phyloP scores from a whole-genome alignment of 2,329 filamentous ascomycete species.

The Fusarium longipes region DNA sequence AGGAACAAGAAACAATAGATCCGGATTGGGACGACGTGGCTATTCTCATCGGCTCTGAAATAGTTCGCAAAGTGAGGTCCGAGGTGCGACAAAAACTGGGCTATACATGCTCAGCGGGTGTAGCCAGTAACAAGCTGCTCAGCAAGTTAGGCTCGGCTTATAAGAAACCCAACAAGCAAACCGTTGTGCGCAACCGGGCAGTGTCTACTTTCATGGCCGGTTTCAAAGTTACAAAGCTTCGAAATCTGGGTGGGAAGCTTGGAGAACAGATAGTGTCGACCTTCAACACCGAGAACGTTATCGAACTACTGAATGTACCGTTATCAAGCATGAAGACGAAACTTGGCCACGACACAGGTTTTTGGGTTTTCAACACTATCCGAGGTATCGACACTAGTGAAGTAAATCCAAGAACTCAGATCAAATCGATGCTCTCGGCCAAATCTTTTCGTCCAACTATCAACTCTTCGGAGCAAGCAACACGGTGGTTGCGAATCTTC shows the following conservation, averaged over 20 bases:
- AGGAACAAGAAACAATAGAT: constrained; percentile 79
- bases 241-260: constrained; percentile 94
- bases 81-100: constrained; percentile 75
- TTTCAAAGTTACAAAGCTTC: constrained; percentile 95
- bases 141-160: constrained; percentile 92
- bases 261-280: constrained; percentile 85
- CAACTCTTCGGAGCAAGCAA: constrained; percentile 79
- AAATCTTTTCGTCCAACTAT: constrained; percentile 94
- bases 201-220: constrained; percentile 80
- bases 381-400: constrained; percentile 88
- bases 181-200: constrained; percentile 89
- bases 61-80: constrained; percentile 79
- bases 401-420: constrained; percentile 89
- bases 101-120: constrained; percentile 92
- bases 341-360: constrained; percentile 84
- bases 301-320: constrained; percentile 77
- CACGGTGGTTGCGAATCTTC: constrained; percentile 91
- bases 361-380: constrained; percentile 86
- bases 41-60: constrained; percentile 87
- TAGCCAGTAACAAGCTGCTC: constrained; percentile 93
- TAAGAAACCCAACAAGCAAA: constrained; percentile 95
- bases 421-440: constrained; percentile 96
- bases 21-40: constrained; percentile 97
- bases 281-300: constrained; percentile 84
- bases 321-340: constrained; percentile 81